A percentile compares a stretch with the other conserved stretches of the same genome.
Conservation (phyloP, 179 eudicot genomes). For the Amaranthus tricolor region DNA sequence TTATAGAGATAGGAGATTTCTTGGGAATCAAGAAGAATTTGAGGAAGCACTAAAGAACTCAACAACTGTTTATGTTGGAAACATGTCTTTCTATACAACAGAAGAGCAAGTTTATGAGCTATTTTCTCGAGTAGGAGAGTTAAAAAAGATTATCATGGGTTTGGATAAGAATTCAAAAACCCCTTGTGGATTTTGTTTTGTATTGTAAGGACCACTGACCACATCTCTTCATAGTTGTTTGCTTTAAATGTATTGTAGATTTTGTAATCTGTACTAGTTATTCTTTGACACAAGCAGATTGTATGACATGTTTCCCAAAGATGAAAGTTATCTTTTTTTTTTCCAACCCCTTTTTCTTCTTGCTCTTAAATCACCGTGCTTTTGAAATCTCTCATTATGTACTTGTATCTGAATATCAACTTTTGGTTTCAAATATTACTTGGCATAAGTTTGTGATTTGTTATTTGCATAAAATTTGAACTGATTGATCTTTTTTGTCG, state of each 20-base stretch:
- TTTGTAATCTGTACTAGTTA: background rate
- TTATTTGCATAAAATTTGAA: background rate
- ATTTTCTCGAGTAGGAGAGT: conserved; percentile 36
- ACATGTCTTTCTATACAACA: conserved; percentile 40
- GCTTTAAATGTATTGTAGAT: background rate
- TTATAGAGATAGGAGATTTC: conserved; percentile 39
- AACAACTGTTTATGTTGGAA: conserved; percentile 35
- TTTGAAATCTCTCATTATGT: background rate
- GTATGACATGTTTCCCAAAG: background rate
- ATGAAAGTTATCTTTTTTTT: background rate
- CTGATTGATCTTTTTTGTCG: background rate
- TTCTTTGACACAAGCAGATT: background rate
- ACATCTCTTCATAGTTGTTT: background rate
- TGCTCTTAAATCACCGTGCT: background rate
- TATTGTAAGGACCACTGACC: conserved; percentile 25
- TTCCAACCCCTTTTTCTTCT: background rate
- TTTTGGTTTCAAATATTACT: background rate
- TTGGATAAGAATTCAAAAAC: conserved; percentile 39
- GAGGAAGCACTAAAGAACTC: conserved; percentile 41
- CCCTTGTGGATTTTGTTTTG: conserved; percentile 41
- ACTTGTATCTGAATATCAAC: background rate
- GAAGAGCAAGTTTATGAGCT: conserved; percentile 34
- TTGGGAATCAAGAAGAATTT: conserved; percentile 37
- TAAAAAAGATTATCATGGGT: conserved; percentile 39
- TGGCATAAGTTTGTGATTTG: background rate